These are phyloP conservation scores for Chaetomium tenue DNA, from an alignment of 495 filamentous ascomycete genomes.

Conservation along the genomic window DNA sequence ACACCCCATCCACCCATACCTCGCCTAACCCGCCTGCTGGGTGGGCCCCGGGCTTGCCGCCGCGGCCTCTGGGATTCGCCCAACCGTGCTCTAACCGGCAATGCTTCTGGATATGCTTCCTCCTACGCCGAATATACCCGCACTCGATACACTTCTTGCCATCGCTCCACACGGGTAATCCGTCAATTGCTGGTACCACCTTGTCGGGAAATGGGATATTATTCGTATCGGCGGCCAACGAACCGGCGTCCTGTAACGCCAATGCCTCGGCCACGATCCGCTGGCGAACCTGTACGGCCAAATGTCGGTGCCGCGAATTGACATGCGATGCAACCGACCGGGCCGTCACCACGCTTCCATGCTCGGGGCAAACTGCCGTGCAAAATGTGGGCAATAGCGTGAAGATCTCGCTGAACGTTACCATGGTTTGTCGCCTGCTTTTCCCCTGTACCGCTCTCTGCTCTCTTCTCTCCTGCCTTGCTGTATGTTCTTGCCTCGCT, in stretches of 20 bases:
- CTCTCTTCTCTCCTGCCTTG: too few species aligned
- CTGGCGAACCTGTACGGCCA: neutral
- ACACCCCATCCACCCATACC: neutral
- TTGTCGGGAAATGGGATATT: neutral
- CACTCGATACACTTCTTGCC: neutral
- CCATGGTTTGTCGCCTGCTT: too few species aligned
- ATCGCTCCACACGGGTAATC: neutral
- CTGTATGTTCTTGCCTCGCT: too few species aligned
- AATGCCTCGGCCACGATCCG: neutral
- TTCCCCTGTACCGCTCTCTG: too few species aligned
- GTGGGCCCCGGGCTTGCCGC: neutral
- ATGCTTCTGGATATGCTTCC: too few species aligned
- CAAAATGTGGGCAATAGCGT: too few species aligned
- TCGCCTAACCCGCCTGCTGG: slow-evolving; percentile 1
- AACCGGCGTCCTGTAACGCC: neutral
- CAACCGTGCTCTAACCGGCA: slow-evolving; percentile 1
- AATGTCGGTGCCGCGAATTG: neutral
- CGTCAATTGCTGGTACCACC: neutral
- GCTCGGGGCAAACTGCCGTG: neutral
- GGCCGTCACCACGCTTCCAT: neutral
- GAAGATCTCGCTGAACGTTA: too few species aligned
- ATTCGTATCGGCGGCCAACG: too few species aligned
- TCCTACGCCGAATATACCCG: neutral
- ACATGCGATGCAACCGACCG: neutral
- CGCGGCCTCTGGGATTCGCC: neutral